phyloP scores from a whole-genome alignment of 768 basidiomycete genomes.

The Tylopilus felleus region DNA sequence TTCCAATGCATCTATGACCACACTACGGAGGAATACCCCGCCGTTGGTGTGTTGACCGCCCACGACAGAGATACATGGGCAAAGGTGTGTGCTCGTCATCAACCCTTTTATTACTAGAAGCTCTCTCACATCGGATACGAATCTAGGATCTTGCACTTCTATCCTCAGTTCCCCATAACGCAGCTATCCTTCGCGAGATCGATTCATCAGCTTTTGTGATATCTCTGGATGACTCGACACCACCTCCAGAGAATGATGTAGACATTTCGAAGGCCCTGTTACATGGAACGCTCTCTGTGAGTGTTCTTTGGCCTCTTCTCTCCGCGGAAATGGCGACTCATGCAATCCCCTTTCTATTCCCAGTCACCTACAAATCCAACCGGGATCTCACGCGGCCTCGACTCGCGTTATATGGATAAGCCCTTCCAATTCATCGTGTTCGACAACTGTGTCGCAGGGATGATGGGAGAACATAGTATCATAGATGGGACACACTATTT shows the following conservation, averaged over 20 bases:
- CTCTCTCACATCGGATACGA: background rate
- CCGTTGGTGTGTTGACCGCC: constrained; percentile 73
- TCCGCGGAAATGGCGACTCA: background rate
- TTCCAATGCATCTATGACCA: constrained; percentile 68
- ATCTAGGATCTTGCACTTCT: constrained; percentile 63
- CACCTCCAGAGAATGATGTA: constrained; percentile 44
- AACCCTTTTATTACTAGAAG: background rate
- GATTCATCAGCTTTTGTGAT: constrained; percentile 86
- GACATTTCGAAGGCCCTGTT: constrained; percentile 71
- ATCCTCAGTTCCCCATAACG: constrained; percentile 57
- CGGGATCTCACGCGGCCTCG: constrained; percentile 43
- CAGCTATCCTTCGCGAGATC: constrained; percentile 62
- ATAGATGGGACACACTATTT: constrained; percentile 88
- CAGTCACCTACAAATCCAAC: constrained; percentile 25
- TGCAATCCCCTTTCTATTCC: background rate
- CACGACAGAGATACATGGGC: constrained; percentile 88
- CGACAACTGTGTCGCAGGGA: constrained; percentile 74
- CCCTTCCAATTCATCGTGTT: constrained; percentile 84
- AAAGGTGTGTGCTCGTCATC: constrained; percentile 59
- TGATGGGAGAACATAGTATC: constrained; percentile 91
- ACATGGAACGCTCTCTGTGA: constrained; percentile 64
- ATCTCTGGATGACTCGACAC: constrained; percentile 62
- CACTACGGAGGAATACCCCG: constrained; percentile 60
- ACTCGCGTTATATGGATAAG: constrained; percentile 87
- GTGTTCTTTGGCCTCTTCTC: constrained; percentile 17